These are phyloP conservation scores for Cutaneotrichosporon mucoides DNA, from an alignment of 1,284 basidiomycete genomes.

Conservation along the genomic window DNA sequence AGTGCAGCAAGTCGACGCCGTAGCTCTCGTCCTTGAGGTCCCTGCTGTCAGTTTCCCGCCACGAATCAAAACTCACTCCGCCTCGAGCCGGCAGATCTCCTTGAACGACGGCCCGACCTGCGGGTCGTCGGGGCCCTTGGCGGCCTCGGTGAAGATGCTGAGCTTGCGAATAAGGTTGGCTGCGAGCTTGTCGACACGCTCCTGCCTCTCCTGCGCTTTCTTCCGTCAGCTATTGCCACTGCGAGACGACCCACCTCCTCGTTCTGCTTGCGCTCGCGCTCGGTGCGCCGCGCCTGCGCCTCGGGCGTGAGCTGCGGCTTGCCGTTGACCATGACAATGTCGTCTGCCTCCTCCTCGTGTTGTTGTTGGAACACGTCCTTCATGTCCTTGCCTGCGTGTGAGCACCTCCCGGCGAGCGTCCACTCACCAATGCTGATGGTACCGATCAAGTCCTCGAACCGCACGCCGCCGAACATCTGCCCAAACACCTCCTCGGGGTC, in stretches of 20 bases:
- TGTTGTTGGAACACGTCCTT: slow-evolving; percentile 95
- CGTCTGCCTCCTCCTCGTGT: slow-evolving; percentile 57
- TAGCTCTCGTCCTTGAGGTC: slow-evolving; percentile 88
- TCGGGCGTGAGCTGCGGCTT: slow-evolving; percentile 66
- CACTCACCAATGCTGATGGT: slow-evolving; percentile 50
- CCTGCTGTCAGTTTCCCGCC: slow-evolving; percentile 45
- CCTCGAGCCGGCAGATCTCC: slow-evolving; percentile 75
- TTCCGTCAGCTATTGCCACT: slow-evolving; percentile 36
- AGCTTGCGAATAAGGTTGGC: slow-evolving; percentile 82
- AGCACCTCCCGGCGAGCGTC: neutral
- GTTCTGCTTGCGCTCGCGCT: slow-evolving; percentile 67
- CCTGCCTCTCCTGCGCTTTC: slow-evolving; percentile 74
- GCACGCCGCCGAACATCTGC: slow-evolving; percentile 70
- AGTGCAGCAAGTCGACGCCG: slow-evolving; percentile 83
- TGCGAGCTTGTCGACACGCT: slow-evolving; percentile 75
- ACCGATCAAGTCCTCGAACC: slow-evolving; percentile 54
- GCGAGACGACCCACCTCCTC: slow-evolving; percentile 49
- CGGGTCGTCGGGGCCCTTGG: slow-evolving; percentile 65
- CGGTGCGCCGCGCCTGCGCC: slow-evolving; percentile 69
- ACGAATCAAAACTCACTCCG: slow-evolving; percentile 55
- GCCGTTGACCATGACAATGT: slow-evolving; percentile 42
- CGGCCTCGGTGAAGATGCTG: slow-evolving; percentile 86
- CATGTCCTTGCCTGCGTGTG: slow-evolving; percentile 81
- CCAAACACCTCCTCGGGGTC: slow-evolving; percentile 88
- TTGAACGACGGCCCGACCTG: slow-evolving; percentile 53